A percentile compares a stretch with the other conserved stretches of the same genome.
These are phyloP conservation scores for Ormosia emarginata DNA, from an alignment of 306 rosid genomes.

Conservation along the genomic window DNA sequence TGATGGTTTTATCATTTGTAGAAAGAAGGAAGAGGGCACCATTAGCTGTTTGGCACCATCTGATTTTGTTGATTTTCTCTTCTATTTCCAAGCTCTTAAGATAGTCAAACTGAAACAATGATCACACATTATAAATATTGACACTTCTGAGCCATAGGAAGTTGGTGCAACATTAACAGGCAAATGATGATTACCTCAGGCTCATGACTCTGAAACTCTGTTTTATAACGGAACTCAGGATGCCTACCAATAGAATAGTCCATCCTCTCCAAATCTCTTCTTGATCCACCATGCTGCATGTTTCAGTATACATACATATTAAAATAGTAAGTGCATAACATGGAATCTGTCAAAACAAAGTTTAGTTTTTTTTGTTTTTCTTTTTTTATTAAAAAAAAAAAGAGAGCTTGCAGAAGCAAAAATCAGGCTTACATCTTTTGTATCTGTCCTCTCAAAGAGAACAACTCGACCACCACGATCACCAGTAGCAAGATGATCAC, in stretches of 20 bases:
- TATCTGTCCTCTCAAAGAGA: constrained; percentile 97
- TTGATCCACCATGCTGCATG: constrained; percentile 73
- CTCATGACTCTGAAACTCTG: constrained; percentile 99
- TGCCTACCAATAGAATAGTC: constrained; percentile 82
- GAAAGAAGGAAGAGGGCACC: constrained; percentile 92
- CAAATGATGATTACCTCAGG: constrained; percentile 63
- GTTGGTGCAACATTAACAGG: background rate
- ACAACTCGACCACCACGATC: constrained; percentile 99
- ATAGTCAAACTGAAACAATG: constrained; percentile 83
- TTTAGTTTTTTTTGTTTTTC: background rate
- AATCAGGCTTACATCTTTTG: constrained; percentile 69
- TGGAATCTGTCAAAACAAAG: background rate
- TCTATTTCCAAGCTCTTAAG: constrained; percentile 99
- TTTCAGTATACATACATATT: constrained; percentile 32
- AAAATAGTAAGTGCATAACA: constrained; percentile 9
- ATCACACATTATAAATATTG: background rate
- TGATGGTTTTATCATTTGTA: constrained; percentile 93
- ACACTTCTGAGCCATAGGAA: constrained; percentile 11
- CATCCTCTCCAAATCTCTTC: constrained; percentile 84
- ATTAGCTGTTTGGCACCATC: constrained; percentile 98
- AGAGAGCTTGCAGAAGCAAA: constrained; percentile 9
- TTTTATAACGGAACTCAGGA: constrained; percentile 97
- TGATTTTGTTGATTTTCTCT: constrained; percentile 99
- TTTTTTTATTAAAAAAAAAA: too few species aligned
- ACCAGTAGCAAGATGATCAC: constrained; percentile 99